phyloP scores from a whole-genome alignment of 345 rosid species.

The Angophora floribunda region DNA sequence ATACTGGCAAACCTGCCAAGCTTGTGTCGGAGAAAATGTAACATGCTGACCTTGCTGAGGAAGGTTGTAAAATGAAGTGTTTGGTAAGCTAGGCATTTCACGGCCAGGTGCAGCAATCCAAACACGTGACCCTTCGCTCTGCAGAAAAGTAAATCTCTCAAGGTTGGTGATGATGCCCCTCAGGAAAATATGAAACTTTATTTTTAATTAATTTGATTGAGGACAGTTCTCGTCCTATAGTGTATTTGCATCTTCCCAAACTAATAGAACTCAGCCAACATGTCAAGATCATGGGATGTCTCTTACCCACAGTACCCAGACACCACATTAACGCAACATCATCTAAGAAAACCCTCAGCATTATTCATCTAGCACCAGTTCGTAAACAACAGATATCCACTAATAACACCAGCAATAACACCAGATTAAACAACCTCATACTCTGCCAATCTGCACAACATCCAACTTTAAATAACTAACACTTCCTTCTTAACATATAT shows the following conservation, averaged over 20 bases:
- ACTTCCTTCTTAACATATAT: neutral
- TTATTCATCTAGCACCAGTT: neutral
- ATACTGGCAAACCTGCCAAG: constrained; percentile 55
- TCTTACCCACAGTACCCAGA: neutral
- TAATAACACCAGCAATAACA: neutral
- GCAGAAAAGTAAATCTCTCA: constrained; percentile 15
- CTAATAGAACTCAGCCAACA: neutral
- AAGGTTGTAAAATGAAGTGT: constrained; percentile 74
- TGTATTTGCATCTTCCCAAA: neutral
- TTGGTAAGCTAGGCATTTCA: constrained; percentile 55
- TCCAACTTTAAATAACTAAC: neutral
- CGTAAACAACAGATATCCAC: neutral
- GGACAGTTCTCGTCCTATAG: neutral
- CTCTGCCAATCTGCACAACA: neutral
- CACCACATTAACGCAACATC: neutral
- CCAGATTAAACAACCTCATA: neutral
- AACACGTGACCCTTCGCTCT: constrained; percentile 82
- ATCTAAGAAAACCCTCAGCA: neutral
- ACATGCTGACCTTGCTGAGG: constrained; percentile 86
- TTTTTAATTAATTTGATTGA: neutral
- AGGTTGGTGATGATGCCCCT: neutral
- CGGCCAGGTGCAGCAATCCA: constrained; percentile 83
- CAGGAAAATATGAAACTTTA: neutral
- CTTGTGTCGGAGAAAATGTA: constrained; percentile 63
- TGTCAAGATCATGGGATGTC: neutral